Conservation (phyloP, 768 basidiomycete species). For the Lentinula detonsa region DNA sequence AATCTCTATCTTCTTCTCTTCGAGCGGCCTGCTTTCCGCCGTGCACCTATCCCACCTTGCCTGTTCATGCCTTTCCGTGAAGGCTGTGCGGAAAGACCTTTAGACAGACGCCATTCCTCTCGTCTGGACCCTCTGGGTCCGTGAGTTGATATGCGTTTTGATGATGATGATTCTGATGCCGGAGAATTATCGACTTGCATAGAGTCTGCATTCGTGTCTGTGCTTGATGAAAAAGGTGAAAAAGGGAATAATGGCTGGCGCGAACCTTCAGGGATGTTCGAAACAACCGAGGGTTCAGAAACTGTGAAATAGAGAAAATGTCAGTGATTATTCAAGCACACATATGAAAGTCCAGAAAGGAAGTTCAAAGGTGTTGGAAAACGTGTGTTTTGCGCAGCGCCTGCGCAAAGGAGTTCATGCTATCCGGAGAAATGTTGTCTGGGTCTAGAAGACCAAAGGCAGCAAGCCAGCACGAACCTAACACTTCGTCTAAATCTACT, state of each 20-base stretch:
- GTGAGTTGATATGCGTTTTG: slow-evolving; percentile 65
- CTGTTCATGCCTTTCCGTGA: slow-evolving; percentile 55
- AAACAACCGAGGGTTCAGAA: slow-evolving; percentile 16
- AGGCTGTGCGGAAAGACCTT: slow-evolving; percentile 56
- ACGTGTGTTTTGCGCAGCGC: slow-evolving; percentile 16
- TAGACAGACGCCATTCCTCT: slow-evolving; percentile 79
- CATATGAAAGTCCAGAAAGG: slow-evolving; percentile 11
- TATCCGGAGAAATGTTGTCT: slow-evolving; percentile 46
- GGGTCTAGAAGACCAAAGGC: slow-evolving; percentile 55
- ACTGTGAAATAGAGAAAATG: slow-evolving; percentile 27
- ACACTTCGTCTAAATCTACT: slow-evolving; percentile 26
- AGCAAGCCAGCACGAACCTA: slow-evolving; percentile 68
- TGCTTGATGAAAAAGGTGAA: slow-evolving; percentile 10
- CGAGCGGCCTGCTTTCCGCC: slow-evolving; percentile 64
- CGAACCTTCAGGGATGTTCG: slow-evolving; percentile 27
- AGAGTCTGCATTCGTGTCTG: slow-evolving; percentile 17
- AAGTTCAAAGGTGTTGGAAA: slow-evolving; percentile 7
- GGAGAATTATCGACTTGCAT: slow-evolving; percentile 47
- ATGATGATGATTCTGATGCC: slow-evolving; percentile 16
- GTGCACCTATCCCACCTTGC: slow-evolving; percentile 55
- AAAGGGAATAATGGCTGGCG: slow-evolving; percentile 6
- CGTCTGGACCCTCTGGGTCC: slow-evolving; percentile 71
- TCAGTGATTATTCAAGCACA: slow-evolving; percentile 29
- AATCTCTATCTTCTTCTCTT: slow-evolving; percentile 56
- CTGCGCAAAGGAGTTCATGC: slow-evolving; percentile 25